These are phyloP conservation scores for Eutypella sp. DNA, from an alignment of 2,329 filamentous ascomycete genomes.

Conservation along the genomic window DNA sequence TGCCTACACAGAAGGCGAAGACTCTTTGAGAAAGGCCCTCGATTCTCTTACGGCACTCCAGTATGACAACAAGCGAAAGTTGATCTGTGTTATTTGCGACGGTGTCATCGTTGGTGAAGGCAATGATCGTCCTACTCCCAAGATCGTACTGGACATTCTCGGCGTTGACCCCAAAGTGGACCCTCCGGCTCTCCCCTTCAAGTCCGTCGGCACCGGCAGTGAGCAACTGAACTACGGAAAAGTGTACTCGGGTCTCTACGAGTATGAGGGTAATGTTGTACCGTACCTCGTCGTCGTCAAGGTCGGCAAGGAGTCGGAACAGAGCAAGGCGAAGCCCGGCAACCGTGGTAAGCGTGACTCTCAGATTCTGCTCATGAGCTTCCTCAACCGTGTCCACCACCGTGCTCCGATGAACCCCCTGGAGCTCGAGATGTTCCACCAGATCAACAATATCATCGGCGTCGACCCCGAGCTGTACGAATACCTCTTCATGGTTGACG, in stretches of 20 bases:
- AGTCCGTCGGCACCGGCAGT: conserved; percentile 80
- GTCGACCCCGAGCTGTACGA: conserved; percentile 99
- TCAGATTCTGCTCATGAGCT: conserved; percentile 92
- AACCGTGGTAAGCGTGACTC: conserved; percentile 99
- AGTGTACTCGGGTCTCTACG: conserved; percentile 95
- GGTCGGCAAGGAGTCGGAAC: conserved; percentile 94
- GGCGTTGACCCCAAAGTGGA: conserved; percentile 97
- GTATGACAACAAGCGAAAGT: conserved; percentile 97
- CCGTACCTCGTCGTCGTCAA: conserved; percentile 96
- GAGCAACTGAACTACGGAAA: conserved; percentile 98
- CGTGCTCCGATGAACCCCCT: conserved; percentile 91
- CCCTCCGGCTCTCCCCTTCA: conserved; percentile 89
- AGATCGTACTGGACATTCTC: conserved; percentile 95
- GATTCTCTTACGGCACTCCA: conserved; percentile 91
- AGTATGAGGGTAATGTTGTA: conserved; percentile 95
- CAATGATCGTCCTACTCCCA: conserved; percentile 93
- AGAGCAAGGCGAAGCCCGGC: conserved; percentile 83
- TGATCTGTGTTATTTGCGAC: conserved; percentile 94
- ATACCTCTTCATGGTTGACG: conserved; percentile 93
- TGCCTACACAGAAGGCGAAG: conserved; percentile 96
- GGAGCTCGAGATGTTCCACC: conserved; percentile 97
- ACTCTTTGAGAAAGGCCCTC: conserved; percentile 84
- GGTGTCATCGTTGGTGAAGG: conserved; percentile 94
- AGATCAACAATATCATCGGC: conserved; percentile 97
- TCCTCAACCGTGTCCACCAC: conserved; percentile 96